Conservation (phyloP, 176 grass and related monocot species). For the Eremochloa ophiuroides region DNA sequence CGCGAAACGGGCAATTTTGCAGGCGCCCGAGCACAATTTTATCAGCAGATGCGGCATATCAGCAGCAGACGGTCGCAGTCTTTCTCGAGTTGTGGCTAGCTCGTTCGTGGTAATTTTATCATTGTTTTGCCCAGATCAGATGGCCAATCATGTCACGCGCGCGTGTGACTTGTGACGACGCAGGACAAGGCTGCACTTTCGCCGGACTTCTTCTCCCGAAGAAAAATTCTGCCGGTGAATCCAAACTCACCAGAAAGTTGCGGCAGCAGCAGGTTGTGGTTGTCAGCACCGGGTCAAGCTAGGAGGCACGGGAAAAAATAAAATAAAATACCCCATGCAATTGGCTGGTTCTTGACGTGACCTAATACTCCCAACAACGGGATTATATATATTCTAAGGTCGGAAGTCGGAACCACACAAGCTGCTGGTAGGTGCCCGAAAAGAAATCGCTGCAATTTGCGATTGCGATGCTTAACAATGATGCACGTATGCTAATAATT, state of each 20-base stretch:
- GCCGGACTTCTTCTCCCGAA: neutral
- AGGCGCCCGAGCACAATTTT: neutral
- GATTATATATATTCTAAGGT: neutral
- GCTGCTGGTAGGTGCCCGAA: neutral
- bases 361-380: slow-evolving; percentile 20
- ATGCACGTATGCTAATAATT: neutral
- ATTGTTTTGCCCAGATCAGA: neutral
- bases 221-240: slow-evolving; percentile 20
- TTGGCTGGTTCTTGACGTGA: slow-evolving; percentile 27
- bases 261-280: neutral
- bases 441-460: neutral
- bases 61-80: too few relatives aligned
- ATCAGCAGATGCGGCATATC: too few relatives aligned
- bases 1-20: neutral
- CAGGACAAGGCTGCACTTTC: slow-evolving; percentile 36
- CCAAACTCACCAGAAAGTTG: too few relatives aligned
- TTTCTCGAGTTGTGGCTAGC: too few relatives aligned
- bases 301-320: neutral
- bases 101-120: neutral
- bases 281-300: slow-evolving; percentile 12
- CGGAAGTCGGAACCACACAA: slow-evolving; percentile 4
- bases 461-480: neutral
- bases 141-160: slow-evolving; percentile 28
- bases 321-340: neutral
- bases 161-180: slow-evolving; percentile 18